Percentiles rank a stretch among this genome's conserved stretches.
Evolutionary conservation across 2,329 filamentous ascomycete species (phyloP).

Genomic region (Phaeosphaeria sp.): DNA sequence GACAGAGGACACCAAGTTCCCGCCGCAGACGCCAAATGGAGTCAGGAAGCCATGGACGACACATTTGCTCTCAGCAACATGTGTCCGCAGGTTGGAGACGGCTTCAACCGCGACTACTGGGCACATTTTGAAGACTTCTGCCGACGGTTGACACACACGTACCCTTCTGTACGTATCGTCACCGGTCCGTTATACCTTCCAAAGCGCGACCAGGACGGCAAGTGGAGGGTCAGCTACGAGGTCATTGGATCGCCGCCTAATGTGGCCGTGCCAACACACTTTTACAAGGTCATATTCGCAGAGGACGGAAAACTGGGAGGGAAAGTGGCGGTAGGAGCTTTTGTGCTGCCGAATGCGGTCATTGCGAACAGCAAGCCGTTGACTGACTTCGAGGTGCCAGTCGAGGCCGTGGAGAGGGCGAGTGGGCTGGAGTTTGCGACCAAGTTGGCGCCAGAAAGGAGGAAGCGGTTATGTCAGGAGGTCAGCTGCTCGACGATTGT

Average conservation of each 20-base stretch:
- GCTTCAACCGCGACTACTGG: conserved; percentile 99
- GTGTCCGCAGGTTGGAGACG: conserved; percentile 97
- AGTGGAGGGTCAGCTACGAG: conserved; percentile 96
- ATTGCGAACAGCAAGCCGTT: conserved; percentile 90
- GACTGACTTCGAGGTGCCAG: conserved; percentile 89
- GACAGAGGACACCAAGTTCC: conserved; percentile 97
- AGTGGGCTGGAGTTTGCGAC: conserved; percentile 89
- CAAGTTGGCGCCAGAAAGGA: conserved; percentile 74
- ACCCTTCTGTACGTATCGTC: conserved; percentile 87
- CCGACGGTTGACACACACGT: conserved; percentile 77
- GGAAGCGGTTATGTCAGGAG: conserved; percentile 84
- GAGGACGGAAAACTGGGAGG: conserved; percentile 75
- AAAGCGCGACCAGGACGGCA: conserved; percentile 83
- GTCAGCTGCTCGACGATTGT: conserved; percentile 83
- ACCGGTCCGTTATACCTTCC: conserved; percentile 95
- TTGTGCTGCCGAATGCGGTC: conserved; percentile 89
- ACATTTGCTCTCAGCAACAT: conserved; percentile 96
- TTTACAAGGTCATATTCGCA: conserved; percentile 98
- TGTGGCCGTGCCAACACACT: conserved; percentile 95
- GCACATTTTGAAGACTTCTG: conserved; percentile 98
- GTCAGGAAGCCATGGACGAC: conserved; percentile 89
- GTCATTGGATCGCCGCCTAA: conserved; percentile 93
- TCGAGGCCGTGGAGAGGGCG: conserved; percentile 91
- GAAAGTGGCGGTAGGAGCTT: conserved; percentile 84
- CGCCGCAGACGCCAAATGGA: conserved; percentile 95